Conservation (phyloP, 2,329 filamentous ascomycete genomes). For the Diaporthe sp. region DNA sequence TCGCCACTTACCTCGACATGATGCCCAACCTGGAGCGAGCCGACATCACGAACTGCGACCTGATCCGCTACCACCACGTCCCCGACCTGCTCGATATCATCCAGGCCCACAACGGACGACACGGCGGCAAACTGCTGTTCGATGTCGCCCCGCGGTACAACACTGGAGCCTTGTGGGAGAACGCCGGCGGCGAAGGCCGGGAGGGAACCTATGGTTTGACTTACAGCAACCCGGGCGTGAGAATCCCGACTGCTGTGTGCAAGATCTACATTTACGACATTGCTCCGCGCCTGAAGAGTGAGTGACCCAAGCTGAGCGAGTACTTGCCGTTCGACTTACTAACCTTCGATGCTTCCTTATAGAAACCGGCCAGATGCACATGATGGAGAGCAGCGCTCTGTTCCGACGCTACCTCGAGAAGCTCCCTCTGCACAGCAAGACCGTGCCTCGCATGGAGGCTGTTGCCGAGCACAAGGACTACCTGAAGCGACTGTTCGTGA, state of each 20-base stretch:
- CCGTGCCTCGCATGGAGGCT: constrained; percentile 15
- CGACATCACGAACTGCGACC: constrained; percentile 33
- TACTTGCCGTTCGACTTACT: background rate
- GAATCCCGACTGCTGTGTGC: constrained; percentile 28
- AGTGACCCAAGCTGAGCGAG: background rate
- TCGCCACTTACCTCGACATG: constrained; percentile 19
- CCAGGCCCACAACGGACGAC: background rate
- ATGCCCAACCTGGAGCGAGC: constrained; percentile 32
- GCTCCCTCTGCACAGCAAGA: constrained; percentile 20
- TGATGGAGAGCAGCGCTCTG: constrained; percentile 25
- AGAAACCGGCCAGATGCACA: constrained; percentile 33
- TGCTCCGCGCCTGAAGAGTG: constrained; percentile 31
- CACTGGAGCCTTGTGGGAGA: constrained; percentile 10
- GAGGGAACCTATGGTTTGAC: constrained; percentile 37
- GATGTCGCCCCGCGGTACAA: constrained; percentile 34
- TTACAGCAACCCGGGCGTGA: constrained; percentile 23
- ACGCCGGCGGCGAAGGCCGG: background rate
- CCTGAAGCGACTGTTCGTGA: constrained; percentile 8
- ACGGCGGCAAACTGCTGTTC: background rate
- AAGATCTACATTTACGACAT: constrained; percentile 30
- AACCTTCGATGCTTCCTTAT: background rate
- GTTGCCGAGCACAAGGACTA: constrained; percentile 14
- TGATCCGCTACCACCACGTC: constrained; percentile 24
- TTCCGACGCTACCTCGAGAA: constrained; percentile 32
- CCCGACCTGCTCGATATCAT: constrained; percentile 24